Evolutionary conservation across 306 rosid species (phyloP).

Genomic region (Acacia crassicarpa): DNA sequence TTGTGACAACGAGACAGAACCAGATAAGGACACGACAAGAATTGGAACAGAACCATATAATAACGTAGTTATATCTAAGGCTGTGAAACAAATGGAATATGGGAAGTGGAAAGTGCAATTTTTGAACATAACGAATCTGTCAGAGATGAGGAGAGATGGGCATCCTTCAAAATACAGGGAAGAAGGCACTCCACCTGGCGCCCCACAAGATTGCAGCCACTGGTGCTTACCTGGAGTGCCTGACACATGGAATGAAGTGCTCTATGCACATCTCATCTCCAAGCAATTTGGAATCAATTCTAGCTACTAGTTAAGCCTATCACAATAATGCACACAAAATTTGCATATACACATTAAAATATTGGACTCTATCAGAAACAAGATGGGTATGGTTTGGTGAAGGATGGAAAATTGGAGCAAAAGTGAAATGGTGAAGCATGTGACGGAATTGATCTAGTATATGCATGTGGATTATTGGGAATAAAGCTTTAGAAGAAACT

Average conservation of each 20-base stretch:
- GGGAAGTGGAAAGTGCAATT: conserved; percentile 59
- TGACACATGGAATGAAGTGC: conserved; percentile 90
- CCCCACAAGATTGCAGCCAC: conserved; percentile 97
- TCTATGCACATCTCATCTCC: conserved; percentile 67
- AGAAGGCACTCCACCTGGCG: conserved; percentile 68
- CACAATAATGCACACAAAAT: conserved; percentile 31
- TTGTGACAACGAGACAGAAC: conserved; percentile 58
- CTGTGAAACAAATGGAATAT: conserved; percentile 61
- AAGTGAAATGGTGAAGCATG: conserved; percentile 13
- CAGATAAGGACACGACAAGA: conserved; percentile 54
- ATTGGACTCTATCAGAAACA: conserved; percentile 61
- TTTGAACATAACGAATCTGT: conserved; percentile 83
- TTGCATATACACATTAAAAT: conserved; percentile 64
- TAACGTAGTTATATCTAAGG: conserved; percentile 59
- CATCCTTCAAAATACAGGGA: conserved; percentile 93
- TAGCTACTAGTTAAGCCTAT: background rate
- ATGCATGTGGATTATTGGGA: conserved; percentile 88
- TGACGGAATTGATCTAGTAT: conserved; percentile 74
- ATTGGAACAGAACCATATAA: conserved; percentile 59
- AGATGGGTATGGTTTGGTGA: background rate
- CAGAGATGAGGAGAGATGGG: conserved; percentile 80
- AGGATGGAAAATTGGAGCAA: background rate
- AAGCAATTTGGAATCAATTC: conserved; percentile 45
- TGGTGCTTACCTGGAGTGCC: conserved; percentile 99
- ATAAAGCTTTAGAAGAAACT: background rate